Conservation (phyloP, 2,329 filamentous ascomycete species). For the Aspergillus piperis region DNA sequence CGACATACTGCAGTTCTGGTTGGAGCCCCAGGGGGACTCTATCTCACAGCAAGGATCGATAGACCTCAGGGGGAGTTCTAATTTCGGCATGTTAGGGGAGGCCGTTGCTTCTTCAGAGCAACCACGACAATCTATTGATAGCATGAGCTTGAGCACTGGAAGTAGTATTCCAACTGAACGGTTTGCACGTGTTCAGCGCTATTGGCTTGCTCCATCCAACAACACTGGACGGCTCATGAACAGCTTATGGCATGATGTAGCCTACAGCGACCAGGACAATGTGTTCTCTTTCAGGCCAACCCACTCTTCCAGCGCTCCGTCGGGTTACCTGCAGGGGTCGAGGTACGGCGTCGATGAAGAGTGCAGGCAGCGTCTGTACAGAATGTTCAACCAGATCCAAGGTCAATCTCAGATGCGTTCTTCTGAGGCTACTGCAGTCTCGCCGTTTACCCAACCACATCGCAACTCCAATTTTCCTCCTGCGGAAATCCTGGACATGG, state of each 20-base stretch:
- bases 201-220: slow-evolving; percentile 44
- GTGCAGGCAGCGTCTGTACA: slow-evolving; percentile 43
- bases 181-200: slow-evolving; percentile 45
- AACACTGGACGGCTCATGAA: slow-evolving; percentile 44
- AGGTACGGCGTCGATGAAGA: slow-evolving; percentile 45
- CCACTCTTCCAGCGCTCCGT: slow-evolving; percentile 22
- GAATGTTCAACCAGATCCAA: slow-evolving; percentile 34
- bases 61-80: slow-evolving; percentile 30
- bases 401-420: slow-evolving; percentile 22
- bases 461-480: slow-evolving; percentile 47
- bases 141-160: slow-evolving; percentile 23
- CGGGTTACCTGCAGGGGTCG: slow-evolving; percentile 32
- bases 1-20: slow-evolving; percentile 40
- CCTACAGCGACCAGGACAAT: slow-evolving; percentile 40
- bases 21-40: slow-evolving; percentile 36
- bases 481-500: slow-evolving; percentile 56
- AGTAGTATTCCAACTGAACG: slow-evolving; percentile 43
- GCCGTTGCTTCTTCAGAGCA: slow-evolving; percentile 25
- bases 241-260: slow-evolving; percentile 44
- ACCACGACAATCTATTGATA: slow-evolving; percentile 23
- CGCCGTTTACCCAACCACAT: slow-evolving; percentile 23
- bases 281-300: slow-evolving; percentile 36
- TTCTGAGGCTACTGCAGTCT: slow-evolving; percentile 18
- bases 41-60: slow-evolving; percentile 32
- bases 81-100: slow-evolving; percentile 26